phyloP scores from a whole-genome alignment of 441 rosid species.

The Daphne laureola region DNA sequence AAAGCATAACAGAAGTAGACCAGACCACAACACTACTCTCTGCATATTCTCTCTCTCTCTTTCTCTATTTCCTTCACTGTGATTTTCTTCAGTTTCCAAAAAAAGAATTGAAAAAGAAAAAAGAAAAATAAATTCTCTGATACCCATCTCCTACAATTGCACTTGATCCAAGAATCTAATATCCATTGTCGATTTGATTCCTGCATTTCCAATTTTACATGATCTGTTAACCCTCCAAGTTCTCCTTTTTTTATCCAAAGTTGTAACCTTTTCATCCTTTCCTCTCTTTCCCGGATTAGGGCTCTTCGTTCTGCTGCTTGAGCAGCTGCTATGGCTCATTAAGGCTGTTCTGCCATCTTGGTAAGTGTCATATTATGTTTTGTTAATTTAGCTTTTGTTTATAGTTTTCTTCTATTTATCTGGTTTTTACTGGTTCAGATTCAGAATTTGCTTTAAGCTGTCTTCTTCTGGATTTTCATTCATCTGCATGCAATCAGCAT shows the following conservation, averaged over 20 bases:
- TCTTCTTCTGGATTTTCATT: too few species aligned
- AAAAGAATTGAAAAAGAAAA: background rate
- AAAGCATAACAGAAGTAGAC: background rate
- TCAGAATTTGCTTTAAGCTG: too few species aligned
- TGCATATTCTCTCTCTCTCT: constrained; percentile 8
- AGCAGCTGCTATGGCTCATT: background rate
- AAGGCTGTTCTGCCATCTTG: background rate
- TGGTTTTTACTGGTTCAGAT: background rate
- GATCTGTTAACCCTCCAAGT: constrained; percentile 6
- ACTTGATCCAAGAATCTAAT: constrained; percentile 9
- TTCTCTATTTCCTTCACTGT: background rate
- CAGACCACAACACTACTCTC: background rate
- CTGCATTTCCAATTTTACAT: background rate
- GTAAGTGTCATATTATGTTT: too few species aligned
- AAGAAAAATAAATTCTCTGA: too few species aligned
- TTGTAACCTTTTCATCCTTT: background rate
- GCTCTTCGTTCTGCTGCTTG: background rate
- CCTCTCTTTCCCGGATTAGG: background rate
- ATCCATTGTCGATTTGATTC: background rate
- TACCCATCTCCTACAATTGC: background rate
- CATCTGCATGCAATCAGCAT: too few species aligned
- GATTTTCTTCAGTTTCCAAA: background rate
- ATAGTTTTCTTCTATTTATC: background rate
- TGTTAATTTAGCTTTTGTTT: too few species aligned
- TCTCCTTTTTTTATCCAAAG: background rate